Base-by-base conservation (phyloP, 129 eudicot species). In the Lonicera japonica region DNA sequence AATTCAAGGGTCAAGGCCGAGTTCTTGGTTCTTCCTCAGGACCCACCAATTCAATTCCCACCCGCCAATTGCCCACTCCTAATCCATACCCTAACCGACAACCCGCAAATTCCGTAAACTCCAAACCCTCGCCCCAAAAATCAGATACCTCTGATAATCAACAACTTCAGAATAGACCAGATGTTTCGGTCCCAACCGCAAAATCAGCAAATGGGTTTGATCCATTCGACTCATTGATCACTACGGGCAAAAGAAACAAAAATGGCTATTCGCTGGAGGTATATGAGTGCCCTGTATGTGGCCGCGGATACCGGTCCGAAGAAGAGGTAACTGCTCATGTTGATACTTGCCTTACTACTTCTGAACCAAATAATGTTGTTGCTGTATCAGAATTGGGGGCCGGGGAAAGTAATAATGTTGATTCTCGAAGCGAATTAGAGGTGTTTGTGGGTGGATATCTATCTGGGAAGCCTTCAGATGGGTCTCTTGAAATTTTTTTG, bases 221-320 rank as follows among this genome's bases (percentile, higher is more conserved):
- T 62, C 99, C 99, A 16, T 94, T 68, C 48, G 79, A 73, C 60
- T 54, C 95, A 19, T 46, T 94, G 78, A 81, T 94, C 65, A 88
- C 99, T 8, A 75, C 96, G 8, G 89, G 85, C 21, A 77, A 85
- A 29, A 73, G 96, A 23, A 88, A 94, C 63, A 82, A 80, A 34
- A 83, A 88, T 54, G 99, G 96, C 47, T 85, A 75, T 63, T 70
- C 82, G 19, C 78, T 94, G 47, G 75, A 86, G 15, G 99, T 85
- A 65, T 83, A 85, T 67, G 96, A 88, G 56, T 94, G 99, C 61
- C 99, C 99, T 5, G 82, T 88, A 16, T 94, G 96, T 68, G 73
- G 79, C 18, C 73, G 64, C 20, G 86, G 73, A 17, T 88, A 73
- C 25, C 75, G 75, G 18, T 88, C 96, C 0, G 96, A 79, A 58